phyloP scores from a whole-genome alignment of 164 flowering plant genomes.

The Magnolia kwangsiensis region DNA sequence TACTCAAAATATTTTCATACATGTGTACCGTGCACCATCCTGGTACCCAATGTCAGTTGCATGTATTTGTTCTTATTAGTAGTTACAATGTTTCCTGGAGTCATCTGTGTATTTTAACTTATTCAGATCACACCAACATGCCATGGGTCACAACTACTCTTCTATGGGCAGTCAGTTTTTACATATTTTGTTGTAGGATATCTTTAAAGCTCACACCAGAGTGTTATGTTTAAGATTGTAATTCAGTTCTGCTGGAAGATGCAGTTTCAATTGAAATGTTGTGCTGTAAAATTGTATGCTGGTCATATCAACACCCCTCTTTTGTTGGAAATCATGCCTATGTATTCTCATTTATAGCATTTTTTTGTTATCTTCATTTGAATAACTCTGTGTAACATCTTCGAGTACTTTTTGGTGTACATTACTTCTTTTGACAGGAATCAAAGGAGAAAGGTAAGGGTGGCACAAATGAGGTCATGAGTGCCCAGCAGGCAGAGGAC shows the following conservation, averaged over 20 bases:
- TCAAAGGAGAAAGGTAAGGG: constrained; percentile 34
- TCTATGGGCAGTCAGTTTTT: neutral
- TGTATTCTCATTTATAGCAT: neutral
- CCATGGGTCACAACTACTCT: neutral
- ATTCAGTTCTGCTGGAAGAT: neutral
- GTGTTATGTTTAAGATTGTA: neutral
- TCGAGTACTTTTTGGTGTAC: neutral
- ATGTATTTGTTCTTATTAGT: too few relatives aligned
- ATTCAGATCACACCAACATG: neutral
- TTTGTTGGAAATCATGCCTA: neutral
- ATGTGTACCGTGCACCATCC: too few relatives aligned
- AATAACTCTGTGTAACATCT: neutral
- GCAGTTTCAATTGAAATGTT: neutral
- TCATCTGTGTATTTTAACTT: neutral
- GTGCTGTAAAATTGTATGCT: neutral
- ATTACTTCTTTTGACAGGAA: constrained; percentile 30
- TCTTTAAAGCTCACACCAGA: neutral
- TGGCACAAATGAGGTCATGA: constrained; percentile 49
- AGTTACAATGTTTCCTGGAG: too few relatives aligned
- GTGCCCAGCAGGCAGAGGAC: constrained; percentile 84
- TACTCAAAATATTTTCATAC: too few relatives aligned
- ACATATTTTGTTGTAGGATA: neutral
- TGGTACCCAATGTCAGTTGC: too few relatives aligned
- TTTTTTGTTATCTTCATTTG: neutral
- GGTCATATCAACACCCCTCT: neutral